Conservation (phyloP, 169 alveolate species). For the Babesia sp. region DNA sequence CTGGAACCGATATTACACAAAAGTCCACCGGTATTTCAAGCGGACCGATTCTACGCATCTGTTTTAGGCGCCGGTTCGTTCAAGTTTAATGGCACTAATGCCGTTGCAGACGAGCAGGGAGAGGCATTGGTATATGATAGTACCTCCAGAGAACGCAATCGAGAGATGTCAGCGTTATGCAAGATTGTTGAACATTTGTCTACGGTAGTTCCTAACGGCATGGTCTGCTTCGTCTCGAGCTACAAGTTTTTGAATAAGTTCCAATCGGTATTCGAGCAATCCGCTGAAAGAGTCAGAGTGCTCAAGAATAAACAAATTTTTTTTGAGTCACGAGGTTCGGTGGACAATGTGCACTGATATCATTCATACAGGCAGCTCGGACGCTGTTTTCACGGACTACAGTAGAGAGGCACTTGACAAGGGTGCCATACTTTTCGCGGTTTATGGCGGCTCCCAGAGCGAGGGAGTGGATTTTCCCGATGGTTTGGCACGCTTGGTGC, state of each 20-base stretch:
- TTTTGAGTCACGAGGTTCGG: constrained; percentile 50
- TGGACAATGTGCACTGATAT: too few relatives aligned
- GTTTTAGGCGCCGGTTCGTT: constrained; percentile 42
- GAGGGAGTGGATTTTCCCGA: constrained; percentile 97
- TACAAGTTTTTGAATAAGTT: constrained; percentile 29
- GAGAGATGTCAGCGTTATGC: constrained; percentile 46
- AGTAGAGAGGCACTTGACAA: constrained; percentile 29
- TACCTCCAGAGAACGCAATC: constrained; percentile 7
- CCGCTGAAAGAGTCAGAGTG: constrained; percentile 15
- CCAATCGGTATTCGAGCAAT: constrained; percentile 16
- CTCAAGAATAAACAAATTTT: constrained; percentile 21
- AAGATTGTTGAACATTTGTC: constrained; percentile 12
- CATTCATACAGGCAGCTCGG: neutral
- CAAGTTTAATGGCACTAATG: neutral
- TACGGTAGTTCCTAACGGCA: constrained; percentile 54
- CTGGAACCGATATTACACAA: constrained; percentile 29
- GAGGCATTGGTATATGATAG: constrained; percentile 42
- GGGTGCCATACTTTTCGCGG: constrained; percentile 89
- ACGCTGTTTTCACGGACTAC: constrained; percentile 22
- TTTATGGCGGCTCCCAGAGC: constrained; percentile 80
- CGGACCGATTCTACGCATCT: constrained; percentile 30
- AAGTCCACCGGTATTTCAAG: constrained; percentile 55
- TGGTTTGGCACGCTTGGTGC: constrained; percentile 89
- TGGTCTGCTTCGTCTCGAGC: constrained; percentile 59
- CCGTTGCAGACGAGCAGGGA: constrained; percentile 38